These are phyloP conservation scores for Penicillium waksmanii DNA, from an alignment of 495 filamentous ascomycete species.

Conservation along the genomic window DNA sequence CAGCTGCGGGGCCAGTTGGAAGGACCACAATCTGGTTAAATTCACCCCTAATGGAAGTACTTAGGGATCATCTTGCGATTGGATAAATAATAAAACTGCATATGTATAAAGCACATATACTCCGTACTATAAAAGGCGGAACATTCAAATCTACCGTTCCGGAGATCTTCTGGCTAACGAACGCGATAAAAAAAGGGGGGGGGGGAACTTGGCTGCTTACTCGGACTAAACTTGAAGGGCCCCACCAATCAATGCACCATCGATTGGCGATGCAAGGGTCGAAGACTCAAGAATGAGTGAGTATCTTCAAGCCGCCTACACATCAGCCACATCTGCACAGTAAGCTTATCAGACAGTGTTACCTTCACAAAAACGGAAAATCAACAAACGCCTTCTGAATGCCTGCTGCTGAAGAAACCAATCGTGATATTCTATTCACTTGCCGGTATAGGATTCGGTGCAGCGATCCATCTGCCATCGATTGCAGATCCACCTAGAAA, in stretches of 20 bases:
- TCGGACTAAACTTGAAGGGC: not conserved
- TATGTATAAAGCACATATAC: too few species aligned
- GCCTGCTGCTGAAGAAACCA: not conserved
- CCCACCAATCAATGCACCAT: not conserved
- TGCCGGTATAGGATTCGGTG: not conserved
- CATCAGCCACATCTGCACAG: not conserved
- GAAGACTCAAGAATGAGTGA: conserved; percentile 6
- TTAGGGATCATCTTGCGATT: too few species aligned
- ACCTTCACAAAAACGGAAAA: not conserved
- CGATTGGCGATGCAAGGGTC: not conserved
- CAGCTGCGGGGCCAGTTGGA: not conserved
- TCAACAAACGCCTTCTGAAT: not conserved
- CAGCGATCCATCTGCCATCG: not conserved
- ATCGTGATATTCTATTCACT: not conserved
- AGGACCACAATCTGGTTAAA: not conserved
- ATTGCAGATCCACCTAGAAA: conserved; percentile 5
- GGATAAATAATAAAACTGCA: too few species aligned
- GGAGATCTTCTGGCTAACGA: not conserved
- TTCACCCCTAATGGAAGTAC: not conserved
- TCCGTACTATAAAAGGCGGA: too few species aligned
- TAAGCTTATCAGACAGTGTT: not conserved
- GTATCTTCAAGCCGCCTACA: not conserved
- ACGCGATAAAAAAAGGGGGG: not conserved
- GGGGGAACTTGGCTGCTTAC: conserved; percentile 1
- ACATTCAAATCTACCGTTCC: not conserved